Percentiles rank a stretch among this genome's conserved stretches.
Conservation (phyloP, 805 yeast genomes). For the Barnettozyma californica region DNA sequence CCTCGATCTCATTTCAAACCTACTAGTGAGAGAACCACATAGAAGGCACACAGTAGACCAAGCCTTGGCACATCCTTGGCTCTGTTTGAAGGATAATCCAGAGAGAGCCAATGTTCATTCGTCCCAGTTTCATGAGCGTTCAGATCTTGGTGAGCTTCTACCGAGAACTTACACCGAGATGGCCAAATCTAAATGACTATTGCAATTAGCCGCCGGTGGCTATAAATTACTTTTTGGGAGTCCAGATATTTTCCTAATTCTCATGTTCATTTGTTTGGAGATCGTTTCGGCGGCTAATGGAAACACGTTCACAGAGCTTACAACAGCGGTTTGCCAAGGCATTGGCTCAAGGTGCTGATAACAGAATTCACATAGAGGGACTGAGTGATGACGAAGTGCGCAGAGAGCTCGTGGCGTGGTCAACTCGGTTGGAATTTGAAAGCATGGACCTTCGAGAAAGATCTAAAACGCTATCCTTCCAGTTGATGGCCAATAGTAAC, state of each 20-base stretch:
- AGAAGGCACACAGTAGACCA: conserved; percentile 79
- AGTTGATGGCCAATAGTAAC: conserved; percentile 13
- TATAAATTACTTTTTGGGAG: not conserved
- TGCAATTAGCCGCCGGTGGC: not conserved
- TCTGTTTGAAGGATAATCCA: conserved; percentile 24
- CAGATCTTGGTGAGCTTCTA: conserved; percentile 7
- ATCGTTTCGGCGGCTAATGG: conserved; percentile 1
- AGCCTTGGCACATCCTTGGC: conserved; percentile 88
- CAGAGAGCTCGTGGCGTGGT: conserved; percentile 41
- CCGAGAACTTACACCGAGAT: conserved; percentile 36
- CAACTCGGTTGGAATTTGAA: conserved; percentile 45
- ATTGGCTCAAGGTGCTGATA: not conserved
- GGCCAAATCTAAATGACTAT: conserved; percentile 22
- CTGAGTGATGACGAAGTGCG: conserved; percentile 24
- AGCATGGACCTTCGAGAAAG: conserved; percentile 37
- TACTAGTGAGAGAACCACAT: conserved; percentile 59
- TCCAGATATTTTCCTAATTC: not conserved
- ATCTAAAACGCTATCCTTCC: conserved; percentile 14
- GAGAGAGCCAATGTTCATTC: not conserved
- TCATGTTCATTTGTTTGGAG: not conserved
- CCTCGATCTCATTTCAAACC: conserved; percentile 56
- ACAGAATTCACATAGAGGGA: conserved; percentile 8
- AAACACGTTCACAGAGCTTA: not conserved
- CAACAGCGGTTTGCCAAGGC: conserved; percentile 2
- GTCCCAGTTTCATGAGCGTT: not conserved